Base-by-base conservation (phyloP, 805 yeast genomes). In the Metschnikowia lachancei region DNA sequence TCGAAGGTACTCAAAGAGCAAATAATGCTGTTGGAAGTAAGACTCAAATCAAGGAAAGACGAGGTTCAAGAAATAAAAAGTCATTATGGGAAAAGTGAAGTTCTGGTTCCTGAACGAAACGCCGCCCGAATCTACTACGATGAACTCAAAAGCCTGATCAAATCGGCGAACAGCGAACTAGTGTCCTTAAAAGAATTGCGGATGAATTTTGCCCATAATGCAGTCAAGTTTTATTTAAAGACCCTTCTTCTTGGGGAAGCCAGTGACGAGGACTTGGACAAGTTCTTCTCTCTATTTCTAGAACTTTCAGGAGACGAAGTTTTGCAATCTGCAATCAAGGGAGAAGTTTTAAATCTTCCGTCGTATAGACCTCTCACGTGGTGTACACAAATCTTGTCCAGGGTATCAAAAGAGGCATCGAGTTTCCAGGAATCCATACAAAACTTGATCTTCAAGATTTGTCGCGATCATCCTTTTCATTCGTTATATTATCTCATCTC, bases 221-320 rank as follows among this genome's bases (percentile, higher is more conserved):
- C 95, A 0, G 67, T 83, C 13, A 74, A 72, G 18, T 83, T 77
- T 52, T 87, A 83, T 57, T 57, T 89, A 43, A 72, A 68, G 35
- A 70, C 85, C 13, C 64, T 86, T n/a, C 60, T 72, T 16, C 62
- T 72, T 36, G 77, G 74, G 39, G 56, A 58, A 30, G 58, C 53
- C 2, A 70, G 61, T 49, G 77, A 74, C 43, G 79, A 77, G 48
- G 84, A 80, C 41, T 67, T 85, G 24, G 95, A 88, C 58, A 78
- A 87, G 46, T 84, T 91, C 51, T 84, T 91, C 62, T 85, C 91
- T 0, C 62, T 92, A 10, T 92, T 97, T 95, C 70, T 92, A 33
- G 86, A 83, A 50, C 75, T 80, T 53, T 72, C 81, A 2, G 60
- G 62, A 5, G 70, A 72, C 29, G 74, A 63, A 1, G 62, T 58